These are phyloP conservation scores for Clavispora asparagi DNA, from an alignment of 805 yeast genomes.

Conservation along the genomic window DNA sequence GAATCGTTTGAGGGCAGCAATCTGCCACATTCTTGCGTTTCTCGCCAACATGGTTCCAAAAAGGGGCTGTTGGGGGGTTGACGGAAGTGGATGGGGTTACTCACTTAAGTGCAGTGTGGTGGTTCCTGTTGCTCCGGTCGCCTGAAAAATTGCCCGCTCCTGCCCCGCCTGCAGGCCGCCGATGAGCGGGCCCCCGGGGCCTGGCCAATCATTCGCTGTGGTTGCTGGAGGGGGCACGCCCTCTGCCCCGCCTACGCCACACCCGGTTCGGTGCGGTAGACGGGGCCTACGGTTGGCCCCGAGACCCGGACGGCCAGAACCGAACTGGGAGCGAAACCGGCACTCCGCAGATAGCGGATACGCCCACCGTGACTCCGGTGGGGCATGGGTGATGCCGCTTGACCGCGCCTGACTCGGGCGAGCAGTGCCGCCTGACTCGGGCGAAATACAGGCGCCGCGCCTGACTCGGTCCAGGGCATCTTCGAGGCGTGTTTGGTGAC, in stretches of 20 bases:
- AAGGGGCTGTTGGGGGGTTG: no score
- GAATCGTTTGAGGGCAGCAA: background rate
- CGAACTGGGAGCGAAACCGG: background rate
- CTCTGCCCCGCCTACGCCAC: background rate
- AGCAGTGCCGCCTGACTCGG: background rate
- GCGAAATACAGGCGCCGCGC: no score
- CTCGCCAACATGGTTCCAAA: constrained; percentile 1
- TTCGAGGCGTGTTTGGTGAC: no score
- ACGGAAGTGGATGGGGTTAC: no score
- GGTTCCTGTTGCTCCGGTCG: background rate
- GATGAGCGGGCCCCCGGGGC: background rate
- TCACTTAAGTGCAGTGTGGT: background rate
- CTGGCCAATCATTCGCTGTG: background rate
- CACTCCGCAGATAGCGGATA: background rate
- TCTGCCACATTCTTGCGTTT: constrained; percentile 1
- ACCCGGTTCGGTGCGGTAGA: no score
- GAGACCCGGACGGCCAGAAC: background rate
- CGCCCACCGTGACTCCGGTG: background rate
- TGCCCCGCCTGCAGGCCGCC: background rate
- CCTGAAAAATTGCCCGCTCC: constrained; percentile 1
- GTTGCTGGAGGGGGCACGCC: background rate
- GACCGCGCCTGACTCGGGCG: background rate
- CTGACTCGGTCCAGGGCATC: no score
- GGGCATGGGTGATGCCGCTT: background rate
- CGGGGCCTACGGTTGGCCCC: background rate